These are phyloP conservation scores for Kregervanrija pseudodelftensis DNA, from an alignment of 805 yeast genomes.

Conservation along the genomic window DNA sequence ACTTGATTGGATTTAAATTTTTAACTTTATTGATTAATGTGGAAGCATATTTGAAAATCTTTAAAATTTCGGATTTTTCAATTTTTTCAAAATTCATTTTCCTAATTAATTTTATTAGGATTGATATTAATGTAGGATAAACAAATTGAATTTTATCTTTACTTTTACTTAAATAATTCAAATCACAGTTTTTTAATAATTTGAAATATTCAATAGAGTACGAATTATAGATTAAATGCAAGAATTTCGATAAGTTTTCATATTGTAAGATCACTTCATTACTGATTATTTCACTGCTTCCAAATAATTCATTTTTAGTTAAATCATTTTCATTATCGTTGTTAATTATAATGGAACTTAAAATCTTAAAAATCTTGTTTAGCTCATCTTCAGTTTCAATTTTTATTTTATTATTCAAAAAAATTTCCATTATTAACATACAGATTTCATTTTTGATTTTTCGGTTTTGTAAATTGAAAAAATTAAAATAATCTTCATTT, in stretches of 20 bases:
- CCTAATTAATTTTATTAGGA: slow-evolving; percentile 53
- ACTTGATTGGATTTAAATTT: slow-evolving; percentile 23
- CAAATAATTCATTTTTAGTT: slow-evolving; percentile 19
- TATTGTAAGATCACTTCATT: slow-evolving; percentile 38
- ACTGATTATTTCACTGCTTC: slow-evolving; percentile 15
- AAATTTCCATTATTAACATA: slow-evolving; percentile 50
- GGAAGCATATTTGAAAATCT: slow-evolving; percentile 67
- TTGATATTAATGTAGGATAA: slow-evolving; percentile 68
- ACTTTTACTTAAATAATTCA: slow-evolving; percentile 45
- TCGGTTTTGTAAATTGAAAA: slow-evolving; percentile 46
- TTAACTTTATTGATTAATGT: slow-evolving; percentile 61
- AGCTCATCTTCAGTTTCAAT: slow-evolving; percentile 42
- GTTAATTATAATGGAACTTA: slow-evolving; percentile 44
- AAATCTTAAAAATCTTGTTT: slow-evolving; percentile 50
- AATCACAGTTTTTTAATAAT: slow-evolving; percentile 36
- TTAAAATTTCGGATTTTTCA: slow-evolving; percentile 15
- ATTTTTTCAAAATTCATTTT: slow-evolving; percentile 29
- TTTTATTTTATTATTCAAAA: slow-evolving; percentile 35
- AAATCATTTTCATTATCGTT: slow-evolving; percentile 24
- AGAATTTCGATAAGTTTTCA: slow-evolving; percentile 60
- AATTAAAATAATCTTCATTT: slow-evolving; percentile 39
- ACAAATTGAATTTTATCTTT: slow-evolving; percentile 52
- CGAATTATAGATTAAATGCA: slow-evolving; percentile 53
- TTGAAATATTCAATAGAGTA: slow-evolving; percentile 41
- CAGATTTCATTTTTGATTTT: slow-evolving; percentile 52